Conservation (phyloP, 2,329 filamentous ascomycete genomes). For the Fusarium begoniae region DNA sequence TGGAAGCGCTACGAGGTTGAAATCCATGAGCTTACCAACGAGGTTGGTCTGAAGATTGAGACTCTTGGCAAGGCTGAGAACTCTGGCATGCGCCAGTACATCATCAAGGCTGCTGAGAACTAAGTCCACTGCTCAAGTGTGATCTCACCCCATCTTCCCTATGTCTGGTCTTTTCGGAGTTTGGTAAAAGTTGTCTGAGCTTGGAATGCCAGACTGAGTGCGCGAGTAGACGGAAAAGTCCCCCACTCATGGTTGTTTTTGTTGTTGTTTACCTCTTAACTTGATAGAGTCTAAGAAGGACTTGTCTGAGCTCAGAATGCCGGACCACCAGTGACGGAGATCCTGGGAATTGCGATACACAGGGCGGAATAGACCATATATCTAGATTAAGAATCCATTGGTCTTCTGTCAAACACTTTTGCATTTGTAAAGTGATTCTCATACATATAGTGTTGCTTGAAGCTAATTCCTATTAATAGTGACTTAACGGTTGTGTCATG, state of each 20-base stretch:
- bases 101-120: not conserved
- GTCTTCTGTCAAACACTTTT: not conserved
- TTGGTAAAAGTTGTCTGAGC: not conserved
- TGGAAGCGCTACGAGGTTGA: conserved; percentile 37
- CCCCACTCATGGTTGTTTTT: not conserved
- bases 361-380: not conserved
- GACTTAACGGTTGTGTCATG: rapidly evolving
- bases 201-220: not conserved
- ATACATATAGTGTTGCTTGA: rapidly evolving
- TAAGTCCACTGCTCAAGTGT: rapidly evolving
- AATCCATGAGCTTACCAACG: conserved; percentile 14
- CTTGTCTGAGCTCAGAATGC: not conserved
- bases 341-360: not conserved
- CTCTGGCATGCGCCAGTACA: conserved; percentile 38
- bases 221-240: not conserved
- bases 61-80: conserved; percentile 31
- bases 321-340: not conserved
- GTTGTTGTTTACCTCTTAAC: not conserved
- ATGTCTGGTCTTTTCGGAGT: not conserved
- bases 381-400: not conserved
- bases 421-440: not conserved
- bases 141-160: not conserved
- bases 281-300: not conserved
- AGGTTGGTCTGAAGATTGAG: conserved; percentile 24
- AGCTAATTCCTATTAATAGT: rapidly evolving